phyloP scores from a whole-genome alignment of 2,329 filamentous ascomycete genomes.

The Gaeumannomyces sp. region DNA sequence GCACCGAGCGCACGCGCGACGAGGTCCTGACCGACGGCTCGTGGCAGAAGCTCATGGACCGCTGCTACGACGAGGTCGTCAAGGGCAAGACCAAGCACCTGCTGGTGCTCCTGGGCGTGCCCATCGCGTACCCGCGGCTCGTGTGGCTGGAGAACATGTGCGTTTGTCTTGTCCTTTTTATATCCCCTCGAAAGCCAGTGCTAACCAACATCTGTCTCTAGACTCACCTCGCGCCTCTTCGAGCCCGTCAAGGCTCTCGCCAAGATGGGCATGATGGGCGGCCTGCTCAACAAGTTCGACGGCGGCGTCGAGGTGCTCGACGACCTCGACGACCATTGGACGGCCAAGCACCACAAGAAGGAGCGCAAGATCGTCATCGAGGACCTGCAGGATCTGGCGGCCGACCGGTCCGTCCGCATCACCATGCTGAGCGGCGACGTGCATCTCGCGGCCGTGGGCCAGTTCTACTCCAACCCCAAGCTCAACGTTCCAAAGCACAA shows the following conservation, averaged over 20 bases:
- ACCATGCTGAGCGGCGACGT: constrained; percentile 93
- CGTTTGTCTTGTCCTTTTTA: constrained; percentile 23
- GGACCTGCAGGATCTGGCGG: constrained; percentile 87
- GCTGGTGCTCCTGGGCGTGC: constrained; percentile 78
- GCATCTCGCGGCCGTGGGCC: constrained; percentile 83
- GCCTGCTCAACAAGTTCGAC: constrained; percentile 81
- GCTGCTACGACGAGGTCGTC: constrained; percentile 74
- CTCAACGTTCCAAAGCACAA: constrained; percentile 74
- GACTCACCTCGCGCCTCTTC: constrained; percentile 77
- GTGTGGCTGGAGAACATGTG: constrained; percentile 68
- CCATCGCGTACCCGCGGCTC: constrained; percentile 72
- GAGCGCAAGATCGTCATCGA: constrained; percentile 84
- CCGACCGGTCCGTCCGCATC: constrained; percentile 83
- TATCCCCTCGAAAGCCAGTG: background rate
- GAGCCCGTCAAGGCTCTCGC: constrained; percentile 85
- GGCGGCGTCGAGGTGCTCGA: constrained; percentile 88
- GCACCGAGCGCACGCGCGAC: constrained; percentile 81
- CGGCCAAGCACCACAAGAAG: constrained; percentile 85
- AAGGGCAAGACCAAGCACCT: constrained; percentile 85
- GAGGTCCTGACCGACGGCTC: constrained; percentile 75
- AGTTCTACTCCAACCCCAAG: constrained; percentile 91
- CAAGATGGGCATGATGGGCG: constrained; percentile 71
- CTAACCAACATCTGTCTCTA: constrained; percentile 26
- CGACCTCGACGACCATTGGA: constrained; percentile 96
- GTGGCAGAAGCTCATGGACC: constrained; percentile 80